phyloP scores from a whole-genome alignment of 306 rosid genomes.

The Pueraria montana region DNA sequence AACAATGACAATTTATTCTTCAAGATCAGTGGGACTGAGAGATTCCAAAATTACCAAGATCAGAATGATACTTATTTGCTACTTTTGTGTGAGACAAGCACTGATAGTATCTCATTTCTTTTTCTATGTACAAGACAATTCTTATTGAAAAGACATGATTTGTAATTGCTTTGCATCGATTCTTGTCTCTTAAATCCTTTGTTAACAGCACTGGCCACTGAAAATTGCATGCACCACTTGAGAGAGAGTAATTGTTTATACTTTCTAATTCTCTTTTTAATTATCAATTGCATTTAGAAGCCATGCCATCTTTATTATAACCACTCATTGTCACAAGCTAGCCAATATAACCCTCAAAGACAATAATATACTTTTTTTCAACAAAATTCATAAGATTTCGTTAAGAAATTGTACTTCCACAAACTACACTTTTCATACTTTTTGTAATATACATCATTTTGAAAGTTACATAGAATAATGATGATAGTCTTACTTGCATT shows the following conservation, averaged over 20 bases:
- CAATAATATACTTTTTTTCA: background rate
- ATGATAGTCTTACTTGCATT: background rate
- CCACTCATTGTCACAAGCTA: background rate
- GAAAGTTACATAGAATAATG: background rate
- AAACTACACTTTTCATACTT: background rate
- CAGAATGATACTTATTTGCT: background rate
- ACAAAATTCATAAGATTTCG: background rate
- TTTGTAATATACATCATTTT: background rate
- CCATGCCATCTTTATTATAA: background rate
- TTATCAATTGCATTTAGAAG: no score
- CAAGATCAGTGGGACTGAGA: background rate
- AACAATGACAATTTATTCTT: background rate
- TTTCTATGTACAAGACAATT: background rate
- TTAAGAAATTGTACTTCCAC: background rate
- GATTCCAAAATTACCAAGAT: background rate
- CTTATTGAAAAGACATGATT: background rate
- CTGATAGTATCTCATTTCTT: background rate
- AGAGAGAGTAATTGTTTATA: background rate
- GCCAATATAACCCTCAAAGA: background rate
- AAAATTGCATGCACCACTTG: background rate
- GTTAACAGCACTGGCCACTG: background rate
- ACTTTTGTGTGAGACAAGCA: background rate
- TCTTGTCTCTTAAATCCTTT: conserved; percentile 22
- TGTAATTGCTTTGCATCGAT: conserved; percentile 22
- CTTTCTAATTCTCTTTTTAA: no score